phyloP scores from a whole-genome alignment of 331 rosid species.

The Stylosanthes scabra region DNA sequence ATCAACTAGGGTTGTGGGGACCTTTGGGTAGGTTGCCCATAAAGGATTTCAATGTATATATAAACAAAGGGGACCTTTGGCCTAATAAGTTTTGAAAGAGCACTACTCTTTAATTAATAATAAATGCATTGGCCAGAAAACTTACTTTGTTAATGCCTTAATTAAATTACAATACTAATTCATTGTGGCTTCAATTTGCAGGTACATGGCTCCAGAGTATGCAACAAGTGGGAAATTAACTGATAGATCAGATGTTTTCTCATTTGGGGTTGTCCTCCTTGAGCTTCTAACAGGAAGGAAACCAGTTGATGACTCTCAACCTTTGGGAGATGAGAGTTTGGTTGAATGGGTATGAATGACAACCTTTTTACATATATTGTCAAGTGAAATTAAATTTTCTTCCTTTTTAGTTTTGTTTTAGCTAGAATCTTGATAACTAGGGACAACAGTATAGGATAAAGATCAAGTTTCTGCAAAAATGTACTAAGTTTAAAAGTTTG shows the following conservation, averaged over 20 bases:
- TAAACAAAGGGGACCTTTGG: constrained; percentile 1
- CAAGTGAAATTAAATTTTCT: not conserved
- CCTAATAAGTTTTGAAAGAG: constrained; percentile 19
- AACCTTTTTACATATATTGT: constrained; percentile 2
- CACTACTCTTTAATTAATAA: not conserved
- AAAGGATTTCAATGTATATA: constrained; percentile 16
- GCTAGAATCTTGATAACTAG: constrained; percentile 2
- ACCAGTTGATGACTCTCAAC: constrained; percentile 76
- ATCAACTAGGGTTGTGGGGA: constrained; percentile 96
- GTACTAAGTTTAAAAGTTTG: not conserved
- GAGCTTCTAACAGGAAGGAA: constrained; percentile 93
- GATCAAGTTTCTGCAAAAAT: not conserved
- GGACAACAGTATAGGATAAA: not conserved
- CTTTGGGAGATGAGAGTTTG: constrained; percentile 95
- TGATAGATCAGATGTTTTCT: constrained; percentile 94
- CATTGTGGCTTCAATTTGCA: constrained; percentile 37
- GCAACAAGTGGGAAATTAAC: constrained; percentile 96
- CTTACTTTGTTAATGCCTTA: not conserved
- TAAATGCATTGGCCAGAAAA: not conserved
- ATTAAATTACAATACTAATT: constrained; percentile 13
- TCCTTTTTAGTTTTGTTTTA: not conserved
- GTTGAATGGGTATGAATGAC: constrained; percentile 83
- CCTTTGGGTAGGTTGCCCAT: constrained; percentile 83
- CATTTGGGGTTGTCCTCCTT: constrained; percentile 95
- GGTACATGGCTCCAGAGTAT: constrained; percentile 99